Base-by-base conservation (phyloP, 1,139 yeast species). In the Kodamaea ohmeri region DNA sequence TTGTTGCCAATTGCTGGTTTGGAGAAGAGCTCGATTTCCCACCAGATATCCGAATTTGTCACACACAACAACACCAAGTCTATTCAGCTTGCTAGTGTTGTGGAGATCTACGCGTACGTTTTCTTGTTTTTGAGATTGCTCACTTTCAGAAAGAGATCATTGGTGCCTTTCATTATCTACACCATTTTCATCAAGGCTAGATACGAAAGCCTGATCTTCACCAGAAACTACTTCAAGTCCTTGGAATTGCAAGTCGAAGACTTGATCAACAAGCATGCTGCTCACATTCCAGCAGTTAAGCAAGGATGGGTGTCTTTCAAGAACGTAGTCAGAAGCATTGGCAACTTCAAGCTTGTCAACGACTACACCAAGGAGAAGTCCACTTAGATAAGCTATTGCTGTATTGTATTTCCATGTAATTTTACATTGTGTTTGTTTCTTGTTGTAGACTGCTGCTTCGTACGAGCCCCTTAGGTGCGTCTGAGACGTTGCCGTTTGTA, bases 241-340 rank as follows among this genome's bases (percentile, higher is more conserved):
- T 67, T 85, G 65, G 95, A 86, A 60, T 80, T 84, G 35, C 73
- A 81, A 48, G 55, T 83, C 42, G 97, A 89, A 58, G 80, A 82
- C 13, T 46, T 78, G 17, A 71, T 84, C 37, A 66, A 73, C 48
- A 71, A 71, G 48, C 74, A 38, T 7, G 46, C 41, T 20, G 35
- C 84, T 32, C 56, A 69, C 21, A 67, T 81, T 25, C 92, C 95
- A 11, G 73, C 77, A 5, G 66, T 76, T 38, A 85, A 78, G 63
- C 67, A 73, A 43, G 64, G 53, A 36, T 88, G 96, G 94, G 61
- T 73, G 41, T 61, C 67, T 40, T 50, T 73, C 52, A 87, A 85
- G 69, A 58, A 60, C 30, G 56, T 55, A 7, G 46, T 78, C 43
- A 69, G 70, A 51, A 61, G 60, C 44, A 48, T 61, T 37, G 67